Conservation (phyloP, 1,139 yeast species). For the Hanseniaspora gamundiae region DNA sequence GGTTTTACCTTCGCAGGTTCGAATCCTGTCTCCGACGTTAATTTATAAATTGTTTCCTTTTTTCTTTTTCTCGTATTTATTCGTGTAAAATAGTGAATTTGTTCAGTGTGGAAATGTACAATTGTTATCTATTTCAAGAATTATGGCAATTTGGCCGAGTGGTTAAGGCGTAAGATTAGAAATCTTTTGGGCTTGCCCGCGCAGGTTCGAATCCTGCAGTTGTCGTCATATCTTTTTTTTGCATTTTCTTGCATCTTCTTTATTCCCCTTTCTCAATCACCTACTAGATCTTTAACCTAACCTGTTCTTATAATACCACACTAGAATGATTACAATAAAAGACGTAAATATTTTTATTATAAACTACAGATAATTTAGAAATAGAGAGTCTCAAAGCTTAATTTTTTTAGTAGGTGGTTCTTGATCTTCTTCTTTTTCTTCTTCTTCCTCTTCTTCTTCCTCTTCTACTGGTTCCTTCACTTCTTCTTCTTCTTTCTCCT, state of each 20-base stretch:
- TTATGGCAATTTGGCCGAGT: constrained; percentile 23
- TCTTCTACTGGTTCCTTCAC: not conserved
- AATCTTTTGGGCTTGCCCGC: constrained; percentile 26
- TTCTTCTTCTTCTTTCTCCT: not conserved
- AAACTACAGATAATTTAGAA: too few species aligned
- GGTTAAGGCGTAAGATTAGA: constrained; percentile 24
- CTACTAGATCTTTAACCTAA: too few species aligned
- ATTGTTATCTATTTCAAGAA: not conserved
- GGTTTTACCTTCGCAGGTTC: constrained; percentile 53
- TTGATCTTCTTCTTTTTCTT: not conserved
- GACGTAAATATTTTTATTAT: too few species aligned
- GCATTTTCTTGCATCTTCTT: not conserved
- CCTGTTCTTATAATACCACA: too few species aligned
- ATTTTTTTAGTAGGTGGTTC: constrained; percentile 1
- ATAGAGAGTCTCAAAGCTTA: not conserved
- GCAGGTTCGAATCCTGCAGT: constrained; percentile 25
- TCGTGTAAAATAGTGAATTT: not conserved
- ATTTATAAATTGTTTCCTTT: not conserved
- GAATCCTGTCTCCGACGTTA: constrained; percentile 39
- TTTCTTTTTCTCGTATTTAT: not conserved
- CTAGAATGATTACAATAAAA: too few species aligned
- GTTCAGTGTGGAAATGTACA: too few species aligned
- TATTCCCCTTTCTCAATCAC: too few species aligned
- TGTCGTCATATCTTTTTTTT: constrained; percentile 17
- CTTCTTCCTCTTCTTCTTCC: not conserved